Evolutionary conservation across 768 basidiomycete genomes (phyloP), one percentile per base, ranked within the genome.

Genomic region (Lactarius akahatsu): DNA sequence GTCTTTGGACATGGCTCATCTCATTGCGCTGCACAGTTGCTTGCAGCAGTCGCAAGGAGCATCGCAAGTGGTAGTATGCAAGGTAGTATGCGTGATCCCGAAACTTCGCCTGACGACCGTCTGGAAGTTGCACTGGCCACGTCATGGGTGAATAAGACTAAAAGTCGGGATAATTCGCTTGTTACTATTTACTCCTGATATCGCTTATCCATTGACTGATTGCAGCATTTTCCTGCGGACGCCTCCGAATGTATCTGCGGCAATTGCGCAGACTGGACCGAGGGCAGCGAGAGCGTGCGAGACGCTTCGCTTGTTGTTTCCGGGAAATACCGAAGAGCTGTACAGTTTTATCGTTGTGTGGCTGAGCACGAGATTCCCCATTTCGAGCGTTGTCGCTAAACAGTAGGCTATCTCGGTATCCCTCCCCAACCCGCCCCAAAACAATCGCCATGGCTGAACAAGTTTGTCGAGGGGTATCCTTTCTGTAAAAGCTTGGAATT

Each of bases 401-500:
- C 45, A 65, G 47, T 45, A 65, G 57, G 54, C 61, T 30, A 34
- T 40, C 38, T 40, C 38, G 58, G 41, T 59, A 20, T 38, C 40
- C 18, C 63, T 71, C 59, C 58, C 61, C 76, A 76, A 76, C 73
- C 58, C 30, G 30, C 74, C 71, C 72, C 76, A 76, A 76, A 72
- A 76, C 72, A 57, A 65, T 57, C 70, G 68, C 75, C 68, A 80
- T 80, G 79, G 77, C 78, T 70, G 78, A 79, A 67, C 78, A 79
- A 71, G 77, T 77, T 61, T 59, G 77, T 69, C n/a, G n/a, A 52
- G n/a, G 26, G 6, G 23, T 10, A 20, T n/a, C n/a, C 40, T 54
- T 3, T n/a, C 30, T 60, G 38, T 23, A 30, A 18, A 34, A 13
- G 26, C 18, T 18, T 16, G n/a, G 10, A 30, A 32, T 50, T 38